Evolutionary conservation across 169 alveolate genomes (phyloP), one percentile per base, ranked within the genome.

Genomic region (Cardiosporidium cionae): DNA sequence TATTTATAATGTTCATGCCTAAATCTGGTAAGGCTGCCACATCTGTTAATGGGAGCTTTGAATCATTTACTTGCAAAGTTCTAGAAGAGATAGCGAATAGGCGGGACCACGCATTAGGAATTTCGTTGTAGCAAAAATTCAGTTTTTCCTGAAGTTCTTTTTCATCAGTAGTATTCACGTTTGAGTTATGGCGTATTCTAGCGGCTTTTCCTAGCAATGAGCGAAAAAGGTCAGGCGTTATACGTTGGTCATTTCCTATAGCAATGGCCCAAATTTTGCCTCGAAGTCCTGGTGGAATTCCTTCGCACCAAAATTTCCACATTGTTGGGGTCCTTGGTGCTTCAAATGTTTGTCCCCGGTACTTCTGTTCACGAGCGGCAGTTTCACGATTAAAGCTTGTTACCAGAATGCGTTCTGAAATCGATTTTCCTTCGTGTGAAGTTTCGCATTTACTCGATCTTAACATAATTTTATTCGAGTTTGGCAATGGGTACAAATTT

Each of bases 241-340:
- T 32, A 29, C 68, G 35, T 2, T 73, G 80, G 31, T 64, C 80
- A 32, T 73, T 73, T 31, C 80, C 80, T 4, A 73, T 36, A 4
- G 80, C 72, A 5, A 73, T 25, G n/a, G 44, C 65, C 80, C 80
- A 73, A 53, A 73, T 64, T 29, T 54, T 64, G 5, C 74, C 80
- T 5, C 80, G 34, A 0, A 64, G 32, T 22, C 64, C 73, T 7
- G 72, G 72, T 0, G 80, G 80, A 1, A 73, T 25, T 1, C 80
- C 80, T 25, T 34, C 29, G 31, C 53, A 54, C 80, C 80, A 73
- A 31, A 66, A 70, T 7, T 66, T 44, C 23, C 63, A 68, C 33
- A 73, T 34, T 0, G 33, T 52, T 1, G 80, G 28, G 27, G 70
- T 54, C 34, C 54, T 37, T 25, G 80, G 69, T 9, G 80, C 54